Base-by-base conservation (phyloP, 108 stramenopile species). In the Cylindrotheca closterium region DNA sequence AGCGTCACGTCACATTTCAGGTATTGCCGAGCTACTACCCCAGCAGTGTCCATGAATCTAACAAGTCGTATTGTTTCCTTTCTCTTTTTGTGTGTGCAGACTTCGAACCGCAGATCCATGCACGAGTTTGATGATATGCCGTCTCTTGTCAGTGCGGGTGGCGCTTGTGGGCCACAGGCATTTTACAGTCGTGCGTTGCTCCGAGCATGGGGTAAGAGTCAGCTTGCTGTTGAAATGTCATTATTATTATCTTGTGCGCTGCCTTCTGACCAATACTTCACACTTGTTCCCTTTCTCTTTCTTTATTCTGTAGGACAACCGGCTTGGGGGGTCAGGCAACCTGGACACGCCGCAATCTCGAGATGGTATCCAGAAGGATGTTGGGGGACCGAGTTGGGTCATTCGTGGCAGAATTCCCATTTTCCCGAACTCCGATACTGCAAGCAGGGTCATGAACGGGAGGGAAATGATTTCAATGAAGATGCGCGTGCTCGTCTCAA, bases 121-220 rank as follows among this genome's bases (percentile, higher is more conserved):
- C 65, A 67, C 28, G 60, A 62, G 15, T 67, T 74, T 27, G 10
- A 15, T 22, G 45, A 48, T 7, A 72, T 72, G 29, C 57, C 60
- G 48, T 73, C 71, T 49, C 46, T 86, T 12, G 27, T 86, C 12
- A 55, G 51, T 42, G 79, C 81, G 1, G 85, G 80, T 28, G 80
- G 84, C 25, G 47, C 73, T 55, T 86, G 84, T 54, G 84, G 84
- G 23, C 76, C 84, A 17, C 71, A 80, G 4, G 84, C 84, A 4
- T 86, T 65, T 55, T 81, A 73, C 31, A 81, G 81, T 25, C 58
- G 84, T 4, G 79, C 78, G 24, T 63, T 75, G 51, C 64, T 72
- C 25, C 83, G 79, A 2, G 78, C 67, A 5, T 81, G 80, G 80
- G 80, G 80, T 25, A 51, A 54, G 0, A 63, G 74, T 42, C 37